Percentiles rank a stretch among this genome's conserved stretches.
Evolutionary conservation across 306 rosid species (phyloP).

Genomic region (Begonia masoniana): DNA sequence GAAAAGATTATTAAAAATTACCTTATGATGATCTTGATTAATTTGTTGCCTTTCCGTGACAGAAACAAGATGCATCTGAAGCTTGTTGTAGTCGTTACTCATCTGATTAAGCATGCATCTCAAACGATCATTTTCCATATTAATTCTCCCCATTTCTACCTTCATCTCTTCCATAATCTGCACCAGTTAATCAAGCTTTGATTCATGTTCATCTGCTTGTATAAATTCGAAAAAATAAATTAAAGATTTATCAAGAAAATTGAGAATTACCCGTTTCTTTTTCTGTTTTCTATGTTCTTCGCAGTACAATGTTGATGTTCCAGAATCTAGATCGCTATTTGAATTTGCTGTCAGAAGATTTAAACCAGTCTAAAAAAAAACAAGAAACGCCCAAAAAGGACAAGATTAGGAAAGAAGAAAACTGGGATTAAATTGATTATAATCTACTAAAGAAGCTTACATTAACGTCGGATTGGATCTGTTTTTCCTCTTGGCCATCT

Average conservation of each 20-base stretch:
- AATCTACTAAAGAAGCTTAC: background rate
- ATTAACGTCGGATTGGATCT: background rate
- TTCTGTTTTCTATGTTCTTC: no score
- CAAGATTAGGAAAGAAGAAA: background rate
- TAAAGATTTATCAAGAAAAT: no score
- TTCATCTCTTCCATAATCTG: slow-evolving; percentile 19
- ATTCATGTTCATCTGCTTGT: background rate
- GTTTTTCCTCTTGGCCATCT: background rate
- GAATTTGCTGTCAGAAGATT: slow-evolving; percentile 36
- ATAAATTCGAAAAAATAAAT: no score
- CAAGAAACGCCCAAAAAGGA: no score
- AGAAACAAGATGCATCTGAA: slow-evolving; percentile 22
- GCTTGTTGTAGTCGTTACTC: slow-evolving; percentile 23
- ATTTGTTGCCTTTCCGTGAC: slow-evolving; percentile 16
- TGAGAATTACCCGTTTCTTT: no score
- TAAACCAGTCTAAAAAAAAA: slow-evolving; percentile 32
- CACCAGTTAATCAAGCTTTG: background rate
- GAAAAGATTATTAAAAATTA: background rate
- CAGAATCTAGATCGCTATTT: slow-evolving; percentile 20
- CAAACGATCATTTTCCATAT: slow-evolving; percentile 32
- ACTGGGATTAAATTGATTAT: background rate
- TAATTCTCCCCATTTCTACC: slow-evolving; percentile 32
- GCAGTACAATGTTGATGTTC: no score
- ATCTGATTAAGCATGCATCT: slow-evolving; percentile 31
- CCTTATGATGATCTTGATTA: slow-evolving; percentile 11